phyloP scores from a whole-genome alignment of 805 yeast species.

The Candida ficus region DNA sequence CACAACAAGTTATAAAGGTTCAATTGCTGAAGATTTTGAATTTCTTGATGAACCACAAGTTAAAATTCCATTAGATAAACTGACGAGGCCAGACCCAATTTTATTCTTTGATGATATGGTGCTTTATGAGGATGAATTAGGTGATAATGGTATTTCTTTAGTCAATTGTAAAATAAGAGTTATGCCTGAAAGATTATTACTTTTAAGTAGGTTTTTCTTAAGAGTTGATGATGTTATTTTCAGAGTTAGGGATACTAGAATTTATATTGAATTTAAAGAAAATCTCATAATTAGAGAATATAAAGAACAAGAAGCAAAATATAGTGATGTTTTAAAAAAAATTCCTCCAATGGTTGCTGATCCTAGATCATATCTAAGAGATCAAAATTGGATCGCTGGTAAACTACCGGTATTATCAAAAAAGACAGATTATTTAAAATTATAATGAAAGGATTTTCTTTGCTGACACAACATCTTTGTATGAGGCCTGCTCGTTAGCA shows the following conservation, averaged over 20 bases:
- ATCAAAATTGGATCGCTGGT: slow-evolving; percentile 79
- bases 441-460: slow-evolving; percentile 12
- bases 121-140: slow-evolving; percentile 90
- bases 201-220: slow-evolving; percentile 73
- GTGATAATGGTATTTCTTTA: slow-evolving; percentile 89
- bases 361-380: slow-evolving; percentile 67
- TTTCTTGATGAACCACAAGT: slow-evolving; percentile 25
- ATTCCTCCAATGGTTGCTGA: slow-evolving; percentile 51
- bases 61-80: slow-evolving; percentile 63
- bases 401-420: slow-evolving; percentile 43
- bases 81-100: slow-evolving; percentile 77
- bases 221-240: slow-evolving; percentile 88
- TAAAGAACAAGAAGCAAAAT: slow-evolving; percentile 59
- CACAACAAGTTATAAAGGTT: slow-evolving; percentile 73
- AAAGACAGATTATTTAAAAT: slow-evolving; percentile 7
- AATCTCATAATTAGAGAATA: slow-evolving; percentile 68
- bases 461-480: slow-evolving; percentile 15
- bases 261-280: slow-evolving; percentile 71
- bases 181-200: slow-evolving; percentile 73
- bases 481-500: slow-evolving; percentile 12
- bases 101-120: slow-evolving; percentile 84
- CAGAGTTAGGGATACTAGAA: slow-evolving; percentile 77
- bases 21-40: slow-evolving; percentile 23
- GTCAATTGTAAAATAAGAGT: slow-evolving; percentile 78
- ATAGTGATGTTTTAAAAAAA: slow-evolving; percentile 38